Base-by-base conservation (phyloP, 2,329 filamentous ascomycete genomes). In the Sporothrix brunneoviolacea region DNA sequence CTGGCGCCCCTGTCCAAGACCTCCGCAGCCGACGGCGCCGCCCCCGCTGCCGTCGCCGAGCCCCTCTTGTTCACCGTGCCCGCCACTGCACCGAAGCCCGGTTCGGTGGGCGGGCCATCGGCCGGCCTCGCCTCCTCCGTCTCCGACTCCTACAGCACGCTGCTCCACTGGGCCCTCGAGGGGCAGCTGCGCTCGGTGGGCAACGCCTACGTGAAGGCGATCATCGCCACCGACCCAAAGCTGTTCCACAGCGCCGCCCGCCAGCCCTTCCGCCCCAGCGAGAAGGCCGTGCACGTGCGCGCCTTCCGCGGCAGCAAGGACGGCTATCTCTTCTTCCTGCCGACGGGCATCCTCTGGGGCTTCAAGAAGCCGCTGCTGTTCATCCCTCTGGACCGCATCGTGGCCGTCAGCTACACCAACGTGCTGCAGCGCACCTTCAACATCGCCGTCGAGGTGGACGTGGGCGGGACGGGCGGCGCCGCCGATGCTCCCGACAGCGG, bases 331-430 rank as follows among this genome's bases (percentile, higher is more conserved):
- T 86, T 84, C 60, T 84, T 86, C 61, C 67, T 86, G 15, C 75
- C 80, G 28, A 80, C 72, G 22, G 83, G 83, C 13, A 84, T 86
- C 48, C 62, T 86, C 8, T 86, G 82, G 80, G 82, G 74, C 0
- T 86, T 83, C 70, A 85, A 84, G 65, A 86, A 86, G 64, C 83
- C 83, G 0, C 63, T 86, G 2, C 66, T 83, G 19, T 85, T 84
- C 58, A 69, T 86, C 5, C 79, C 81, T 4, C 71, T 84, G 16
- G 74, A 77, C 47, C 71, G 75, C 12, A 80, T 86, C 45, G 70
- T 71, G 0, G 79, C 80, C 2, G 70, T 84, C n/a, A 83, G 79
- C 59, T 86, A 84, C 62, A 84, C 81, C 5, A 84, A 70, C 52
- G 80, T 86, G 22, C 68, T 86, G 40, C 82, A 84, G 60, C 73